These are phyloP conservation scores for Tanozyma kutaoensis DNA, from an alignment of 805 yeast genomes.

Conservation along the genomic window DNA sequence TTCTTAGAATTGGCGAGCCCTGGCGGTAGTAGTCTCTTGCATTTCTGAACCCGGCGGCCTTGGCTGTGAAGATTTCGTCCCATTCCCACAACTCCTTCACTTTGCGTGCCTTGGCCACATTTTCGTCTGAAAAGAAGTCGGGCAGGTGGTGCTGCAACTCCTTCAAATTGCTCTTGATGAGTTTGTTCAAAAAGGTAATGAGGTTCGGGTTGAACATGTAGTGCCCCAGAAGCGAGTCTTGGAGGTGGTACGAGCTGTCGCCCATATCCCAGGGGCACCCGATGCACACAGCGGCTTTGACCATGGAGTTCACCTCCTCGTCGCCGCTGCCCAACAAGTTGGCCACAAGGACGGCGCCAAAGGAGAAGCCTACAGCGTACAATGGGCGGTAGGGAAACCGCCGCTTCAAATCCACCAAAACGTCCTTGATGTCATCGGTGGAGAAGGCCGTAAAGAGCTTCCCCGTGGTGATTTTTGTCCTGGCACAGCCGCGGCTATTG, in stretches of 20 bases:
- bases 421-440: constrained; percentile 53
- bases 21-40: constrained; percentile 52
- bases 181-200: constrained; percentile 15
- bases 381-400: constrained; percentile 49
- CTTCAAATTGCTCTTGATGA: constrained; percentile 21
- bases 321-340: constrained; percentile 63
- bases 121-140: constrained; percentile 13
- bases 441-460: constrained; percentile 58
- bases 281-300: constrained; percentile 37
- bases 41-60: constrained; percentile 49
- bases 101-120: constrained; percentile 4
- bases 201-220: constrained; percentile 22
- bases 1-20: constrained; percentile 43
- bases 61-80: constrained; percentile 54
- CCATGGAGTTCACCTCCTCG: constrained; percentile 14
- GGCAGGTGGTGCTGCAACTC: constrained; percentile 15
- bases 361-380: constrained; percentile 65
- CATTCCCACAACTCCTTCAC: constrained; percentile 36
- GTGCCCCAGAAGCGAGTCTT: constrained; percentile 18
- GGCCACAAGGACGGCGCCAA: constrained; percentile 61
- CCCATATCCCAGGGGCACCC: constrained; percentile 71
- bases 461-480: constrained; percentile 56
- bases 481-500: constrained; percentile 68
- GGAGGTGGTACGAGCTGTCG: constrained; percentile 32
- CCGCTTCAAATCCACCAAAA: constrained; percentile 34